Base-by-base conservation (phyloP, 805 yeast genomes). In the Ogataea pini region DNA sequence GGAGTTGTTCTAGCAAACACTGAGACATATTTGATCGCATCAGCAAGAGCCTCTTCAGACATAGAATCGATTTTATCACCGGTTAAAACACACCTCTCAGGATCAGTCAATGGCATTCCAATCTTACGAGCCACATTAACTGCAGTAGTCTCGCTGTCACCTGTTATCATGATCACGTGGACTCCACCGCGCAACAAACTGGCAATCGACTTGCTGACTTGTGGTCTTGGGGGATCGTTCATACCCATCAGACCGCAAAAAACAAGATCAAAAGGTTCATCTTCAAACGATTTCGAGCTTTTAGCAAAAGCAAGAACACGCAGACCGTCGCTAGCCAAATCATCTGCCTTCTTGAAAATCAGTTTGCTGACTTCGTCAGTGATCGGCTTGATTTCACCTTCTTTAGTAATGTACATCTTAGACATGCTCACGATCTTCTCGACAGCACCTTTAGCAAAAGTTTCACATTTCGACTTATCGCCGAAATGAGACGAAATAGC, bases 151-250 rank as follows among this genome's bases (percentile, higher is more conserved):
- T 90, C 96, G 31, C 89, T 79, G 67, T 91, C 97, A 59, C 97
- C 97, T 7, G 99, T 94, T 55, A 94, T 92, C 98, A 94, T 94
- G 44, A 94, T 88, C n/a, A 94, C 89, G 62, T 89, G 96, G 36
- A 94, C 99, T 37, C 98, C 96, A 52, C 98, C 97, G 61, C 83
- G 83, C 73, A 90, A 76, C 48, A 94, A 75, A 54, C 82, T 75
- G 32, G 86, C 78, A 49, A 94, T 79, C 1, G 97, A 86, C 42
- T 76, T 72, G 42, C 80, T 78, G 3, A 94, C 98, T 52, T 85
- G 83, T 8, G 91, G 86, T 61, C 99, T 81, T 48, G 99, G 99
- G 8, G 99, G 99, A 69, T 94, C 99, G 60, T 89, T 89, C 96
- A 94, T 90, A 47, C 97, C 98, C 54, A 89, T 76, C 38, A 94